Conservation (phyloP, 306 rosid species). For the Rosa multiflora region DNA sequence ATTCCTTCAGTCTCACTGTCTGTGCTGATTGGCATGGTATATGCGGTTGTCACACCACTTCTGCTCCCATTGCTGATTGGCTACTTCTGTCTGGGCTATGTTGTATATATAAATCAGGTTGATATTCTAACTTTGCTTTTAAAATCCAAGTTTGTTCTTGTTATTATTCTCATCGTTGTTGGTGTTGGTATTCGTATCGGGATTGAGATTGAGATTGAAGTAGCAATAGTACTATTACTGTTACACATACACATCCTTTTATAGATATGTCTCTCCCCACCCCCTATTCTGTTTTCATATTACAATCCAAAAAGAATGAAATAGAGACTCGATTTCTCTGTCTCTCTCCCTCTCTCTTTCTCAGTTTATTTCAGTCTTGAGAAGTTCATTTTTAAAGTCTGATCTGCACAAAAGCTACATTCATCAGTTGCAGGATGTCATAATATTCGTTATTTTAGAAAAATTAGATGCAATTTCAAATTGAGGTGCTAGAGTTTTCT, state of each 20-base stretch:
- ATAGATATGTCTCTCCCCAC: too few species aligned
- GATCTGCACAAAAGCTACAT: background rate
- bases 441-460: background rate
- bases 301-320: too few species aligned
- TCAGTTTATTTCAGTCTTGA: too few species aligned
- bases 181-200: background rate
- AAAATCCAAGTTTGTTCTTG: background rate
- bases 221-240: background rate
- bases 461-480: background rate
- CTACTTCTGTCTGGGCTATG: conserved; percentile 88
- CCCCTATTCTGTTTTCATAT: background rate
- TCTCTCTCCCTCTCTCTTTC: background rate
- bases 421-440: background rate
- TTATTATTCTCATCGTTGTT: background rate
- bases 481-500: background rate
- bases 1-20: conserved; percentile 74
- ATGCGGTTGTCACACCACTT: conserved; percentile 78
- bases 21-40: conserved; percentile 74
- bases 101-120: conserved; percentile 65
- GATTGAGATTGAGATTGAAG: background rate
- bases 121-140: background rate
- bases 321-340: too few species aligned
- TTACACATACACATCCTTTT: background rate
- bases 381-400: too few species aligned
- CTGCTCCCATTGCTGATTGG: conserved; percentile 82